A percentile compares a stretch with the other conserved stretches of the same genome.
phyloP scores from a whole-genome alignment of 768 basidiomycete species.

The Pleurotus citrinopileatus region DNA sequence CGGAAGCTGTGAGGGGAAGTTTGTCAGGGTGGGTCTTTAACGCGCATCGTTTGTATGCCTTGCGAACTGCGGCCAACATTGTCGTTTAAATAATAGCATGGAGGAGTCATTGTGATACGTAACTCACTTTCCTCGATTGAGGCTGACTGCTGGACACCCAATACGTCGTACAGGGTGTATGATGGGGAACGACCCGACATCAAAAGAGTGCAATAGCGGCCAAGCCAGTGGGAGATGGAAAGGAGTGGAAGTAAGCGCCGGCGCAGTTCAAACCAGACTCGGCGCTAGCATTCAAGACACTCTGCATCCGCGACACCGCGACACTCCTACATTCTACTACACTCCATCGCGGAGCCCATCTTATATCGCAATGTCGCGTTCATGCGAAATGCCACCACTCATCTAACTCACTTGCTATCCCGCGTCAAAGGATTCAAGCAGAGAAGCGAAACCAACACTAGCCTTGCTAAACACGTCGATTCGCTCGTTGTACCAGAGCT shows the following conservation, averaged over 20 bases:
- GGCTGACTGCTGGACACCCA: slow-evolving; percentile 18
- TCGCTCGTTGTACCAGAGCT: not conserved
- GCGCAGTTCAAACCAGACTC: not conserved
- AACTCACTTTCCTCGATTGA: slow-evolving; percentile 22
- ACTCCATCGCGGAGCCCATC: not conserved
- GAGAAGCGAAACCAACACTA: not conserved
- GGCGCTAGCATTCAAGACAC: too few species aligned
- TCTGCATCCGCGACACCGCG: not conserved
- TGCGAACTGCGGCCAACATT: slow-evolving; percentile 47
- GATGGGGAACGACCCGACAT: slow-evolving; percentile 8
- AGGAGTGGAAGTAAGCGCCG: not conserved
- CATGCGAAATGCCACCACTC: too few species aligned
- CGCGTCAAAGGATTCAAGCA: not conserved
- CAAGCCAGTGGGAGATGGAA: not conserved
- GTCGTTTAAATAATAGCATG: not conserved
- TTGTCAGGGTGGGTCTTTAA: slow-evolving; percentile 77
- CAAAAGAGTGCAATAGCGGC: not conserved
- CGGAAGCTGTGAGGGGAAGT: slow-evolving; percentile 45
- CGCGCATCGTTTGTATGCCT: slow-evolving; percentile 63
- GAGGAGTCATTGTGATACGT: not conserved
- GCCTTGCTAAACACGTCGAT: not conserved
- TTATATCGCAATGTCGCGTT: not conserved
- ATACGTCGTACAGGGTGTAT: slow-evolving; percentile 18
- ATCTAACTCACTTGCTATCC: too few species aligned
- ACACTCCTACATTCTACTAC: not conserved